Base-by-base conservation (phyloP, 805 yeast genomes). In the Nakazawaea pomicola region DNA sequence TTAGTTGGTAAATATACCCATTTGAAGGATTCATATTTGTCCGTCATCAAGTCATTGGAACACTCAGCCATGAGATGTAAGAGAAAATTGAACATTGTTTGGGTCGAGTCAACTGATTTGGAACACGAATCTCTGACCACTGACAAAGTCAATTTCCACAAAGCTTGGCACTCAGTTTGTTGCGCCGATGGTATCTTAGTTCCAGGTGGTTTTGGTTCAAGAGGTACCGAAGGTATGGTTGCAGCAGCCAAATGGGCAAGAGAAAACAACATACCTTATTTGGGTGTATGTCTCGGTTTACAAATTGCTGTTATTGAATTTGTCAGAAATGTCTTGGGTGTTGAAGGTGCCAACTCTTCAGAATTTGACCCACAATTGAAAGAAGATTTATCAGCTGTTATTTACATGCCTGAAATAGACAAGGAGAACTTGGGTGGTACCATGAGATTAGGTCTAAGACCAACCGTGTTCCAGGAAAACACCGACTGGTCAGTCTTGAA, bases 141-240 rank as follows among this genome's bases (percentile, higher is more conserved):
- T 21, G 76, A 80, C 54, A 84, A 88, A 65, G 78, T 81, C 43
- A 76, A 78, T 54, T 90, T 84, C 71, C 96, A 91, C 64, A 83
- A 84, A 63, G 96, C 98, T 40, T 93, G 99, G 99, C 91, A 88
- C 55, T 69, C 74, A 52, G 80, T 93, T 49, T 86, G 95, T 61
- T 79, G 83, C 55, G 96, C 98, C 19, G 96, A 93, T 63, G 98
- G 99, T 64, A 84, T 93, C 49, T 74, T 93, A 45, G 96, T 93
- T 44, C 99, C 99, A 29, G 99, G 99, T 59, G 99, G 99, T 1
- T 93, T 93, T 58, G 99, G 99, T 45, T 66, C 78, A 37, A 83
- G 99, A 64, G 99, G 99, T 66, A 87, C 88, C 45, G 98, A 93
- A 67, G 99, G 99, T 54, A 93, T 93, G 99, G 73, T 93, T 60